phyloP scores from a whole-genome alignment of 2,329 filamentous ascomycete genomes.

The Alternaria triticina region DNA sequence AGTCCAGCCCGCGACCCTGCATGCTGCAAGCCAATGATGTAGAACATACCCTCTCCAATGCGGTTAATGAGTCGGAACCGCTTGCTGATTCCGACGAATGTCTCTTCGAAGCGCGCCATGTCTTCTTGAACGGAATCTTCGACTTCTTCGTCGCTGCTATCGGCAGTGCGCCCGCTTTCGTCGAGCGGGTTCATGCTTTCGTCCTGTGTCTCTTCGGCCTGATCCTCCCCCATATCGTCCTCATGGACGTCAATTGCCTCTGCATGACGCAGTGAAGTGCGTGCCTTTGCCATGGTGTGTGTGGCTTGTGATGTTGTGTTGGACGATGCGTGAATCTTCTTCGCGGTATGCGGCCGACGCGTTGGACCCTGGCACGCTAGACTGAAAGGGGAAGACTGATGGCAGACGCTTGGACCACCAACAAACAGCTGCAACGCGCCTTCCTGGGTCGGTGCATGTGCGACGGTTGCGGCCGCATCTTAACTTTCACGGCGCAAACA shows the following conservation, averaged over 20 bases:
- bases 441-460: conserved; percentile 11
- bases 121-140: conserved; percentile 78
- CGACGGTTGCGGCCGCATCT: conserved; percentile 20
- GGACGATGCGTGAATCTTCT: conserved; percentile 7
- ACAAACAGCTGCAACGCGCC: conserved; percentile 29
- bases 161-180: conserved; percentile 57
- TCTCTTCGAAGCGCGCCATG: conserved; percentile 82
- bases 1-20: conserved; percentile 35
- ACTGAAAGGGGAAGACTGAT: conserved; percentile 22
- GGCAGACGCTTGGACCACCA: conserved; percentile 13
- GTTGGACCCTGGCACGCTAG: conserved; percentile 14
- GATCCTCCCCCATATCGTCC: conserved; percentile 44
- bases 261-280: conserved; percentile 30
- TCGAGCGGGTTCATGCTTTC: conserved; percentile 58
- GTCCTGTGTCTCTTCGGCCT: conserved; percentile 51
- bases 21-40: conserved; percentile 31
- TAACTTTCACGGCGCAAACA: conserved; percentile 21
- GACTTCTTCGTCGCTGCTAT: conserved; percentile 61
- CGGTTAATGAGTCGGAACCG: conserved; percentile 92
- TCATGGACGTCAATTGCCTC: conserved; percentile 37
- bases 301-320: conserved; percentile 18
- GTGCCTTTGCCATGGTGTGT: conserved; percentile 41
- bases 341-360: conserved; percentile 15
- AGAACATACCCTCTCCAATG: conserved; percentile 83
- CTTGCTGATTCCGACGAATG: conserved; percentile 82